A percentile compares a stretch with the other conserved stretches of the same genome.
Evolutionary conservation across 2,329 filamentous ascomycete species (phyloP).

Genomic region (Pezicula radicicola): DNA sequence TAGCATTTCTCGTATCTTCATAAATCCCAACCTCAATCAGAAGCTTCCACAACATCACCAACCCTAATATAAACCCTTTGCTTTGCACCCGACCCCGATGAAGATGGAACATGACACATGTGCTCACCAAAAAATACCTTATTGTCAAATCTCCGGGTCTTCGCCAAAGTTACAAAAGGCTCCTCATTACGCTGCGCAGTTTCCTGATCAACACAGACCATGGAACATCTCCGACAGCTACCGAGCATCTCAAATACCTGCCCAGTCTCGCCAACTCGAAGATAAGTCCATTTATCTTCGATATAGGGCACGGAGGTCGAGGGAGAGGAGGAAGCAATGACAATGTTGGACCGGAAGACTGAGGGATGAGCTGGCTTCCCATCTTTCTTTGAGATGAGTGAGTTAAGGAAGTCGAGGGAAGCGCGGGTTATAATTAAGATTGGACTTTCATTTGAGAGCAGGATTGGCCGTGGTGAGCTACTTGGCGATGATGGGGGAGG

Average conservation of each 20-base stretch:
- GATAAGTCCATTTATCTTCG: conserved; percentile 73
- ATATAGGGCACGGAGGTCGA: conserved; percentile 55
- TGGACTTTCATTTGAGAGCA: conserved; percentile 90
- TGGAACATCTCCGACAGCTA: conserved; percentile 85
- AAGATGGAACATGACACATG: conserved; percentile 47
- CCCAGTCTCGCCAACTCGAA: conserved; percentile 56
- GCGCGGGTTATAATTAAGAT: conserved; percentile 80
- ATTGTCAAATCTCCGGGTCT: conserved; percentile 78
- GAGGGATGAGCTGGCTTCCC: conserved; percentile 66
- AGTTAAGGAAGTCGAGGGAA: conserved; percentile 77
- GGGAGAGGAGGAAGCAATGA: conserved; percentile 54
- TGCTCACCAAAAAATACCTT: conserved; percentile 91
- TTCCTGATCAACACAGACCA: conserved; percentile 90
- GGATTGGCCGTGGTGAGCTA: conserved; percentile 50
- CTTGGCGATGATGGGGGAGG: conserved; percentile 57
- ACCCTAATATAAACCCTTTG: not conserved
- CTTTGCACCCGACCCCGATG: not conserved
- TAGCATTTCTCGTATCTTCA: not conserved
- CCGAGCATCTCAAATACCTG: conserved; percentile 71
- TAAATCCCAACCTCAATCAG: not conserved
- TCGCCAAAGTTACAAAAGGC: conserved; percentile 83
- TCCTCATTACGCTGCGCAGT: conserved; percentile 77
- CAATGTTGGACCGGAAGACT: conserved; percentile 86
- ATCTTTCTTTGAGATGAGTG: conserved; percentile 60
- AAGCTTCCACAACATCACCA: not conserved